These are phyloP conservation scores for Acrodontium crateriforme DNA, from an alignment of 2,329 filamentous ascomycete species.

Conservation along the genomic window DNA sequence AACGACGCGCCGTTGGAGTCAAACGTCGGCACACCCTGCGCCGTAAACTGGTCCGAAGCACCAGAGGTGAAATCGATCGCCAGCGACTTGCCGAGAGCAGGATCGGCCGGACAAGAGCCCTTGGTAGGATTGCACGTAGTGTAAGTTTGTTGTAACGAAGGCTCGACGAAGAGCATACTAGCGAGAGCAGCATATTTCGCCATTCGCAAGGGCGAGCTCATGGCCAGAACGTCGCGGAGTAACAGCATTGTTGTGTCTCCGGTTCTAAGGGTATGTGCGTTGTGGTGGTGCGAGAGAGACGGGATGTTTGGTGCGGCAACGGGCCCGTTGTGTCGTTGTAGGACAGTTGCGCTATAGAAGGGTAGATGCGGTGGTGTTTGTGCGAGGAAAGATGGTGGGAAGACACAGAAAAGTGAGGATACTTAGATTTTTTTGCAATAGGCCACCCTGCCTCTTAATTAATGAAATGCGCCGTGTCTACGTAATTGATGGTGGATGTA, in stretches of 20 bases:
- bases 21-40: slow-evolving; percentile 59
- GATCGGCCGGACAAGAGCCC: slow-evolving; percentile 55
- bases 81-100: slow-evolving; percentile 71
- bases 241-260: slow-evolving; percentile 11
- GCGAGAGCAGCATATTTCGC: slow-evolving; percentile 27
- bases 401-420: slow-evolving; percentile 4
- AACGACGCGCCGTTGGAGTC: slow-evolving; percentile 64
- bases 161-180: slow-evolving; percentile 23
- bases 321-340: not conserved
- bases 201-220: slow-evolving; percentile 21
- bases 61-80: slow-evolving; percentile 72
- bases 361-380: slow-evolving; percentile 3
- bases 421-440: too few species aligned
- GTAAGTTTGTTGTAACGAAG: slow-evolving; percentile 38
- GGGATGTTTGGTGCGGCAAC: not conserved
- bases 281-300: slow-evolving; percentile 1
- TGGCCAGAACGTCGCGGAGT: slow-evolving; percentile 14
- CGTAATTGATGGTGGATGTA: too few species aligned
- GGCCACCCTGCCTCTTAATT: too few species aligned
- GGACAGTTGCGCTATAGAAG: not conserved
- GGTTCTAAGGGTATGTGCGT: slow-evolving; percentile 3
- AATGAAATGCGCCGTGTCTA: too few species aligned
- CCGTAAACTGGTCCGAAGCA: slow-evolving; percentile 62
- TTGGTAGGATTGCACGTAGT: slow-evolving; percentile 43
- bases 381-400: slow-evolving; percentile 5